Conservation (phyloP, 768 basidiomycete species). For the Daedaleopsis nitida region DNA sequence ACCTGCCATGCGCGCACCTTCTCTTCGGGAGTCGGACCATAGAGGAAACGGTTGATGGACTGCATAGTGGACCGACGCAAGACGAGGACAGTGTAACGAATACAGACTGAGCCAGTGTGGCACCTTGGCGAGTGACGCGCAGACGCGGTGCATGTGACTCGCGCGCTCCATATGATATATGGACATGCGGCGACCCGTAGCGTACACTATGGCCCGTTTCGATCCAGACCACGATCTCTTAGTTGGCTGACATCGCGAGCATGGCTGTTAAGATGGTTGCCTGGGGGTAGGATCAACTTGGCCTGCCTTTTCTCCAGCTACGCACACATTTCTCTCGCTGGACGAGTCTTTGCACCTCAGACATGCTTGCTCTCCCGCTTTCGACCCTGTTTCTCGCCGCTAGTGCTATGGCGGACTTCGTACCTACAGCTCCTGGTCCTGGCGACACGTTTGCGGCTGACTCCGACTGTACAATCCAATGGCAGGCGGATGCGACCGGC, state of each 20-base stretch:
- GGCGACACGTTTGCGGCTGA: constrained; percentile 37
- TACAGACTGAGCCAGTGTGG: constrained; percentile 6
- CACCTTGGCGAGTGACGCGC: constrained; percentile 2
- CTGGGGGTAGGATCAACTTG: neutral
- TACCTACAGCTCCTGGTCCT: constrained; percentile 42
- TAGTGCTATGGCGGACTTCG: constrained; percentile 25
- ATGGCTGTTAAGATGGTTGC: neutral
- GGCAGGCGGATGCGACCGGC: constrained; percentile 33
- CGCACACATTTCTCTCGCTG: constrained; percentile 8
- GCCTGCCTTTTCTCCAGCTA: neutral
- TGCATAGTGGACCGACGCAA: constrained; percentile 54
- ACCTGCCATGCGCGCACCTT: constrained; percentile 89
- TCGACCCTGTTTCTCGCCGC: neutral
- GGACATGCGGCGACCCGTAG: too few species aligned
- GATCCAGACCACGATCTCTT: neutral
- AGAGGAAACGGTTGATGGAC: constrained; percentile 88
- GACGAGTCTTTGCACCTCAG: neutral
- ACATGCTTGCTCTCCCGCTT: constrained; percentile 7
- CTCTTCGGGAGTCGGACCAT: constrained; percentile 97
- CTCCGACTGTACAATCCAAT: constrained; percentile 36
- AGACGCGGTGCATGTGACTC: constrained; percentile 20
- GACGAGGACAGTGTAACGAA: constrained; percentile 7
- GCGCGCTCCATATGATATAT: neutral
- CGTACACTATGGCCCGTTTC: neutral
- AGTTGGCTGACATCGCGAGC: neutral